A percentile compares a stretch with the other conserved stretches of the same genome.
phyloP scores from a whole-genome alignment of 2,329 filamentous ascomycete genomes.

The Pseudogymnoascus destructans region DNA sequence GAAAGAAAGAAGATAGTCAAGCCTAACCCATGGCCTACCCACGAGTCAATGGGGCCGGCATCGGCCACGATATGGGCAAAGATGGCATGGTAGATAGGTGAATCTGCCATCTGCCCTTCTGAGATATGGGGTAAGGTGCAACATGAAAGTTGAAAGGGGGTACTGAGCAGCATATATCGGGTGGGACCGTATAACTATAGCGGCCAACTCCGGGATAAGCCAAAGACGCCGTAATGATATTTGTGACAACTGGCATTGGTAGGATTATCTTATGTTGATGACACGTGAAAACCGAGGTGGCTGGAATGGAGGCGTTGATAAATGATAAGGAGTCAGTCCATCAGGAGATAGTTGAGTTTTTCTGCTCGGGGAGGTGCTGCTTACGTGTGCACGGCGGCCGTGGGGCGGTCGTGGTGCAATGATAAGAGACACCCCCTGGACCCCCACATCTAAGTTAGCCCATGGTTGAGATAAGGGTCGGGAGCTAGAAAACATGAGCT shows the following conservation, averaged over 20 bases:
- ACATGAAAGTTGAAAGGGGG: not conserved
- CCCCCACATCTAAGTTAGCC: not conserved
- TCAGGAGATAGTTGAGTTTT: conserved; percentile 1
- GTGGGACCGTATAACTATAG: not conserved
- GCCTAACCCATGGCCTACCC: not conserved
- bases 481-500: not conserved
- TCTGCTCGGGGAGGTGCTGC: not conserved
- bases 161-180: not conserved
- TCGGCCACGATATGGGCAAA: not conserved
- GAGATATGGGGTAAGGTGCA: not conserved
- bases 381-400: conserved; percentile 1
- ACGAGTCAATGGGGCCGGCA: not conserved
- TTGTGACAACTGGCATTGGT: not conserved
- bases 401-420: no score
- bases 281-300: not conserved
- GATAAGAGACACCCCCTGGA: not conserved
- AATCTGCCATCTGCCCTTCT: no score
- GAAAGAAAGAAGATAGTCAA: conserved; percentile 8
- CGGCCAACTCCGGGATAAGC: conserved; percentile 1
- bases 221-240: not conserved
- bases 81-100: not conserved
- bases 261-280: not conserved
- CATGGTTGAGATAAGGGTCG: not conserved
- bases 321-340: conserved; percentile 3
- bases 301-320: not conserved